Evolutionary conservation across 2,329 filamentous ascomycete species (phyloP), one percentile per base, ranked within the genome.

Genomic region (Colletotrichum sansevieriae): DNA sequence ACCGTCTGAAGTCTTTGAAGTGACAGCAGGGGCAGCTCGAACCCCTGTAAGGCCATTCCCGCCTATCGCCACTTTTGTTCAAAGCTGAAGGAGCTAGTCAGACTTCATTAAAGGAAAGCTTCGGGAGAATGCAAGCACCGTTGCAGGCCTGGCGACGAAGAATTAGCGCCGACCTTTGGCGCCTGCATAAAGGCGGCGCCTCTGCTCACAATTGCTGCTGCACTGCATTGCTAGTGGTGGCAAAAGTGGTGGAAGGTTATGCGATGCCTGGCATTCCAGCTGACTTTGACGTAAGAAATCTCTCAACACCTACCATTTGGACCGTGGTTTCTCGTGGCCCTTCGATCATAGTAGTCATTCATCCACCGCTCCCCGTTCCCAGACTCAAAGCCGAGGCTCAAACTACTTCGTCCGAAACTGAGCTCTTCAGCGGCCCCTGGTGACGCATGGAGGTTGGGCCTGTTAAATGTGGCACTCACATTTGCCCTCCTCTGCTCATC

Each of bases 321-420:
- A 43, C 66, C 66, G 37, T 66, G 66, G 22, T 58, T 60, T 15
- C 66, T 41, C 13, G 66, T 69, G 2, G 66, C 62, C 51, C 66
- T 58, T 22, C 66, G 66, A 20, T 69, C 66, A 41, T 66, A 69
- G 35, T 69, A 69, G 25, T 69, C 62, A 35, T 60, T 65, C 62
- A 65, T 56, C 66, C 66, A 69, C 49, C 61, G 55, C n/a, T 49
- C 47, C 29, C 22, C 12, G n/a, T 29, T 47, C 18, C 47, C 55
- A 29, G 56, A 39, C 9, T 66, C 55, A 13, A 66, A 43, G 18
- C 60, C 56, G 15, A 15, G 37, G 13, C 29, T 29, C 15, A 60
- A 41, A 13, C 54, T 41, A 33, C 63, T 43, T 13, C 43, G 65
- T 10, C 51, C 37, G 18, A 15, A 51, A 35, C 62, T 56, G 41